Evolutionary conservation across 768 basidiomycete species (phyloP).

Genomic region (Kwoniella newhampshirensis): DNA sequence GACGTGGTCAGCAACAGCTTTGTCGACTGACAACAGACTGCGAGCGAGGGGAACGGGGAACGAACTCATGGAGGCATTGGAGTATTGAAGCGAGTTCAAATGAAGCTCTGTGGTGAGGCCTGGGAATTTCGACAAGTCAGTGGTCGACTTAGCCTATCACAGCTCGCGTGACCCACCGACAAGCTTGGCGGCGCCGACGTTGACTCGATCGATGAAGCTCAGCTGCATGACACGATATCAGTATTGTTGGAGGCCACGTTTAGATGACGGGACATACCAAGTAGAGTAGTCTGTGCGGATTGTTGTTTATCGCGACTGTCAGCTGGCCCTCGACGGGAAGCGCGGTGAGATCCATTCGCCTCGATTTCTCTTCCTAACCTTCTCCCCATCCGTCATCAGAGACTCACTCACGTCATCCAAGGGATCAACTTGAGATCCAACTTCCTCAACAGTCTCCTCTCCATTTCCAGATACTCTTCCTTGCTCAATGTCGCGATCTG

Average conservation of each 20-base stretch:
- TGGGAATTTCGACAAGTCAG: slow-evolving; percentile 1
- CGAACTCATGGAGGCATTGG: slow-evolving; percentile 47
- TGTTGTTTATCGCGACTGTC: not conserved
- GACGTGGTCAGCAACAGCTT: not conserved
- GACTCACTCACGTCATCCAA: slow-evolving; percentile 50
- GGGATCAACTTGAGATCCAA: slow-evolving; percentile 49
- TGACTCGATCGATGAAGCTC: slow-evolving; percentile 49
- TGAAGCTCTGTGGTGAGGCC: slow-evolving; percentile 46
- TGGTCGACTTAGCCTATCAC: not conserved
- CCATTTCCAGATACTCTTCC: slow-evolving; percentile 43
- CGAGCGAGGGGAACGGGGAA: too few species aligned
- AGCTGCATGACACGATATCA: not conserved
- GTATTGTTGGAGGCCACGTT: not conserved
- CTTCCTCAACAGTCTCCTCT: slow-evolving; percentile 46
- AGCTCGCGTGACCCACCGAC: slow-evolving; percentile 25
- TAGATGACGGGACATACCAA: slow-evolving; percentile 3
- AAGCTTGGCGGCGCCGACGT: slow-evolving; percentile 48
- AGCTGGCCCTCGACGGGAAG: not conserved
- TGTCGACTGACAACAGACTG: not conserved
- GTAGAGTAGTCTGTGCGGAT: slow-evolving; percentile 8
- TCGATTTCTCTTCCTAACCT: not conserved
- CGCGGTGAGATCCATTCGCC: not conserved
- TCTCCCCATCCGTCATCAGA: too few species aligned
- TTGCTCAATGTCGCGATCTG: slow-evolving; percentile 36
- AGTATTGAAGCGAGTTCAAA: slow-evolving; percentile 44